A percentile compares a stretch with the other conserved stretches of the same genome.
Conservation (phyloP, 345 rosid species). For the Erucastrum elatum region DNA sequence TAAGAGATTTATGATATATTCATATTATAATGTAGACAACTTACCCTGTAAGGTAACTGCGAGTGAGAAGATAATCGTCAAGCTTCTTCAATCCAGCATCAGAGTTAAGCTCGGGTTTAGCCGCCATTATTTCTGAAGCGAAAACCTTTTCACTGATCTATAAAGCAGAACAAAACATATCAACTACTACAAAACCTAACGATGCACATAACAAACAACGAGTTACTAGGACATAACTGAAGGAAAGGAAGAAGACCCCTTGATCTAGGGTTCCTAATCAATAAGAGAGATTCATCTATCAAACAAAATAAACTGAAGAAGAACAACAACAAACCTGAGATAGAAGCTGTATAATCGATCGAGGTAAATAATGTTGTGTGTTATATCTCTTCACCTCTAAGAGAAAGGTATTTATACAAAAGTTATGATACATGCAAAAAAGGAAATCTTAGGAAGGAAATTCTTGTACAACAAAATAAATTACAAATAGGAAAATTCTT, state of each 20-base stretch:
- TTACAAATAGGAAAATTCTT: background rate
- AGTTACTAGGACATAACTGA: background rate
- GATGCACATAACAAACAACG: background rate
- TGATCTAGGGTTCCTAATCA: background rate
- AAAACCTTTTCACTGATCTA: conserved; percentile 22
- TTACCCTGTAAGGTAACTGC: conserved; percentile 77
- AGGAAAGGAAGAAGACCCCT: background rate
- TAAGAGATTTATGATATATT: background rate
- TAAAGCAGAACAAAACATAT: conserved; percentile 11
- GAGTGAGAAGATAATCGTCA: conserved; percentile 75
- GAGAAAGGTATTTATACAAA: background rate
- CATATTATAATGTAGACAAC: background rate
- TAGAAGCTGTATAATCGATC: background rate
- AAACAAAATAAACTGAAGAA: background rate
- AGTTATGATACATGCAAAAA: background rate
- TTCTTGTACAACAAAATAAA: background rate
- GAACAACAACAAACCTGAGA: background rate
- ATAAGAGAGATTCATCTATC: background rate
- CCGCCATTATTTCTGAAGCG: conserved; percentile 54
- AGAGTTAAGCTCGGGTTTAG: conserved; percentile 52
- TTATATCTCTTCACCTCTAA: background rate
- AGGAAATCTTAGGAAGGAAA: background rate
- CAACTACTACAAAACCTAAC: background rate
- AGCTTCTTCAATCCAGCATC: conserved; percentile 79
- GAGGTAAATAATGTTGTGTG: background rate